Evolutionary conservation across 106 monocot genomes (phyloP).

Genomic region (Apostasia ramifera): DNA sequence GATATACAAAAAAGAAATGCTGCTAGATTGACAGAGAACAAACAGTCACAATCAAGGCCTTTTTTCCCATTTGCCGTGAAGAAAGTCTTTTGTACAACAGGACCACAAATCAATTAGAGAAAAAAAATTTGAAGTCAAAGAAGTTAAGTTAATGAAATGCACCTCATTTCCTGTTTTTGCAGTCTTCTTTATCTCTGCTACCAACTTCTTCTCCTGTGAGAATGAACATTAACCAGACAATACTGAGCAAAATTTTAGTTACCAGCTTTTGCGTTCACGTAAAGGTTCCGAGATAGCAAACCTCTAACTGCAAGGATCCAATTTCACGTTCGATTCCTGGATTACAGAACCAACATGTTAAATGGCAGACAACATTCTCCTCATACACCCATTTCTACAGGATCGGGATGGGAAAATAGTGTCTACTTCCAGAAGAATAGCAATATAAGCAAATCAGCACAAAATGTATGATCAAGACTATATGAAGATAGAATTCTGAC

Average conservation of each 20-base stretch:
- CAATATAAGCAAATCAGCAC: too few species aligned
- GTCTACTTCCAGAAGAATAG: too few species aligned
- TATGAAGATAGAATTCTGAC: constrained; percentile 17
- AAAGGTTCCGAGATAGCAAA: constrained; percentile 11
- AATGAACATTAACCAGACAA: background rate
- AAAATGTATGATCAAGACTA: background rate
- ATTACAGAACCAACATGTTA: background rate
- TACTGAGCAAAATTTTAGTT: background rate
- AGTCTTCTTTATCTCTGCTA: constrained; percentile 89
- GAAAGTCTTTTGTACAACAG: too few species aligned
- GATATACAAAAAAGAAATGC: too few species aligned
- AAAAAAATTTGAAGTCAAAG: background rate
- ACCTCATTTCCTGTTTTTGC: constrained; percentile 95
- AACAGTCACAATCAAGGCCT: too few species aligned
- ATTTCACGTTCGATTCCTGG: constrained; percentile 86
- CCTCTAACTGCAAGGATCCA: constrained; percentile 76
- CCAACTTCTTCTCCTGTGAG: constrained; percentile 86
- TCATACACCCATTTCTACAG: background rate
- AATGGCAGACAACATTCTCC: too few species aligned
- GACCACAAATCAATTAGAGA: background rate
- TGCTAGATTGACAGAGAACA: too few species aligned
- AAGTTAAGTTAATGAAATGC: constrained; percentile 8
- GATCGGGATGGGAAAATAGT: too few species aligned
- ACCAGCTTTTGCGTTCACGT: background rate
- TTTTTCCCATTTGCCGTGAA: too few species aligned